These are phyloP conservation scores for Articulospora tetracladia DNA, from an alignment of 495 filamentous ascomycete genomes.

Conservation along the genomic window DNA sequence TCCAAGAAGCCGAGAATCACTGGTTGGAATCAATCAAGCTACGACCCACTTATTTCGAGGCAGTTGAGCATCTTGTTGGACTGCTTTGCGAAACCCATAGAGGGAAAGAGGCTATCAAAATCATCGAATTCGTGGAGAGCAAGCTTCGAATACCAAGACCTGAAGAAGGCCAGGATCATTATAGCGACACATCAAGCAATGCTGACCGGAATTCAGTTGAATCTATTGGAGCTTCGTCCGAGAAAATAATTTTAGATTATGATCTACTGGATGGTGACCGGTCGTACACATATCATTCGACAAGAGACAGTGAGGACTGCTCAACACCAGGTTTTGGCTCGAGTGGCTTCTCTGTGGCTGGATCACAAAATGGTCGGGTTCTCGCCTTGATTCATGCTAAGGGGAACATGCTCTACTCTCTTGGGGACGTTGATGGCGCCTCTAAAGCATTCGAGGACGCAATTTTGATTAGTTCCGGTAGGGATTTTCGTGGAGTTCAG, in stretches of 20 bases:
- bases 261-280: slow-evolving; percentile 23
- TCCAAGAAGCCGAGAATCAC: slow-evolving; percentile 79
- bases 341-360: slow-evolving; percentile 82
- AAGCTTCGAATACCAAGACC: slow-evolving; percentile 52
- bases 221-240: slow-evolving; percentile 47
- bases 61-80: slow-evolving; percentile 91
- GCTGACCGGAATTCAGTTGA: slow-evolving; percentile 38
- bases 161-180: slow-evolving; percentile 24
- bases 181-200: slow-evolving; percentile 25
- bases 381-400: slow-evolving; percentile 92
- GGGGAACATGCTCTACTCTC: slow-evolving; percentile 94
- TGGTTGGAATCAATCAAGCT: slow-evolving; percentile 82
- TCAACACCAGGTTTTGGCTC: slow-evolving; percentile 60
- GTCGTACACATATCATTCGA: slow-evolving; percentile 6
- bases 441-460: slow-evolving; percentile 94
- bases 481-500: slow-evolving; percentile 65
- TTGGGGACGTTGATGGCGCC: slow-evolving; percentile 79
- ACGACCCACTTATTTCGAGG: slow-evolving; percentile 90
- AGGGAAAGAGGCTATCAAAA: slow-evolving; percentile 78
- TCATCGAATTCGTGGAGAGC: slow-evolving; percentile 86
- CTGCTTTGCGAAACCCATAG: slow-evolving; percentile 79
- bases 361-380: slow-evolving; percentile 90
- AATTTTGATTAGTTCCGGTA: slow-evolving; percentile 81
- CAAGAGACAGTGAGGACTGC: slow-evolving; percentile 44
- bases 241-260: slow-evolving; percentile 52